phyloP scores from a whole-genome alignment of 2,329 filamentous ascomycete genomes.

The Phialophora expanda region DNA sequence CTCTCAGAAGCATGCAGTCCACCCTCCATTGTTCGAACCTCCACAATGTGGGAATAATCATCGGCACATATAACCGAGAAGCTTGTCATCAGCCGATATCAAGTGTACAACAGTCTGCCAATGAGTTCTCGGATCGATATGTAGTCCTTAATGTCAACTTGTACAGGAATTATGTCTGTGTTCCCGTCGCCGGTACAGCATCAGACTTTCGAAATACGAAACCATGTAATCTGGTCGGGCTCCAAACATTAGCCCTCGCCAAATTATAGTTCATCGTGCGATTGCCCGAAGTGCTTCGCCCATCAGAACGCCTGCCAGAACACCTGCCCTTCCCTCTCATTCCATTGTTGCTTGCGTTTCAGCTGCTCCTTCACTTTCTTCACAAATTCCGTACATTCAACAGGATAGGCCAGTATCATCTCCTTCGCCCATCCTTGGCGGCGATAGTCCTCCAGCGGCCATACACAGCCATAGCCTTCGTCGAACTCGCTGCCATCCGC shows the following conservation, averaged over 20 bases:
- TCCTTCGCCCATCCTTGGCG: slow-evolving; percentile 26
- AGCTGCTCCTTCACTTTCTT: slow-evolving; percentile 11
- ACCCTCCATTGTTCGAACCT: neutral
- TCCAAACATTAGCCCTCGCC: neutral
- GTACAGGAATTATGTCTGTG: neutral
- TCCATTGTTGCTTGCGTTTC: neutral
- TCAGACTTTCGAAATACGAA: neutral
- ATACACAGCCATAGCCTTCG: slow-evolving; percentile 26
- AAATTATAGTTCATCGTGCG: neutral
- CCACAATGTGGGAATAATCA: neutral
- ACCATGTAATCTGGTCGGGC: too few relatives aligned
- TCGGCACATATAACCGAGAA: neutral
- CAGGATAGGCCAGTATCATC: slow-evolving; percentile 28
- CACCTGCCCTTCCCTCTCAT: neutral
- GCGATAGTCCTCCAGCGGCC: slow-evolving; percentile 30
- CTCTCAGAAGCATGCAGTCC: neutral
- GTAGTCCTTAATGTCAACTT: neutral
- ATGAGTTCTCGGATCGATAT: neutral
- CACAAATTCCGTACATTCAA: slow-evolving; percentile 21
- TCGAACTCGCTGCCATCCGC: slow-evolving; percentile 23
- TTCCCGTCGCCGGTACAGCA: too few relatives aligned
- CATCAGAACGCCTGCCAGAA: neutral
- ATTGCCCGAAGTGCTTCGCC: neutral
- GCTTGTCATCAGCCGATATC: too few relatives aligned
- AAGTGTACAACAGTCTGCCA: neutral